Conservation (phyloP, 345 rosid species). For the Lepidium africanum region DNA sequence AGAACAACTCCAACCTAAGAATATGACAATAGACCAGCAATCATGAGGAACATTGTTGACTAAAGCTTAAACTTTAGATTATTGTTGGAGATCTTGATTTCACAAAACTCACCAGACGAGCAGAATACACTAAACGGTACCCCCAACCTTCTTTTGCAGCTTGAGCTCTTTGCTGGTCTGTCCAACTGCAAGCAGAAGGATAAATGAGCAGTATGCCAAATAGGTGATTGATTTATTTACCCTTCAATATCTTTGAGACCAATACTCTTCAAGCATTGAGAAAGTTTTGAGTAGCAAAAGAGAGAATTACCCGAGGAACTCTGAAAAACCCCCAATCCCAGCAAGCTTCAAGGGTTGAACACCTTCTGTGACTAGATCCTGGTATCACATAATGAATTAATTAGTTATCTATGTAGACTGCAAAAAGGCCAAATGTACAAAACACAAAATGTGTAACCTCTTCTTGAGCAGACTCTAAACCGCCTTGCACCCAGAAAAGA, state of each 20-base stretch:
- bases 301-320: conserved; percentile 72
- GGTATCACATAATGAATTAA: neutral
- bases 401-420: neutral
- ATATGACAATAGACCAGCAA: neutral
- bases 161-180: conserved; percentile 87
- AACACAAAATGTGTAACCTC: conserved; percentile 41
- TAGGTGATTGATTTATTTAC: too few relatives aligned
- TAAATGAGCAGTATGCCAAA: neutral
- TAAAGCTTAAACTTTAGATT: neutral
- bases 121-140: conserved; percentile 61
- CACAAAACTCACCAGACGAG: conserved; percentile 56
- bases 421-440: conserved; percentile 6
- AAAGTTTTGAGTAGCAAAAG: neutral
- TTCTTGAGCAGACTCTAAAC: conserved; percentile 80
- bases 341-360: conserved; percentile 71
- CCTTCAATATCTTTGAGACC: neutral
- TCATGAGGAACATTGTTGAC: neutral
- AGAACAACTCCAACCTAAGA: conserved; percentile 63
- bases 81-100: neutral
- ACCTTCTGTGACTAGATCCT: conserved; percentile 88
- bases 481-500: conserved; percentile 92
- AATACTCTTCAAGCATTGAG: conserved; percentile 1
- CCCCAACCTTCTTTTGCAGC: conserved; percentile 96
- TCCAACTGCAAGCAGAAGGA: conserved; percentile 52
- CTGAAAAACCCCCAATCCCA: conserved; percentile 85